phyloP scores from a whole-genome alignment of 2,329 filamentous ascomycete genomes.

The Curvularia spicifera region DNA sequence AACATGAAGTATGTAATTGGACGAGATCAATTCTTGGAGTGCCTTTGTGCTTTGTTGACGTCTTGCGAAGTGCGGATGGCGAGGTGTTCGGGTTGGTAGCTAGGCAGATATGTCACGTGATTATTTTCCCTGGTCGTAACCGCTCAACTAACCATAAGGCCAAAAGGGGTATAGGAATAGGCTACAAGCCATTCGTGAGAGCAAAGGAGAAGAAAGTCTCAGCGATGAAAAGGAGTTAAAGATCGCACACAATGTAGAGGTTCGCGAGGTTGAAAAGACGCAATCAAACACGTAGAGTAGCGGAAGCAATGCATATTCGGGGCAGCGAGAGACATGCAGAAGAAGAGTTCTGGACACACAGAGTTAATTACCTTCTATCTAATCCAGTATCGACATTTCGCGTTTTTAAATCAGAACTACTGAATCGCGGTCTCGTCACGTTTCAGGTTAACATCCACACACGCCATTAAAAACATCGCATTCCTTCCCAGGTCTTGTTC shows the following conservation, averaged over 20 bases:
- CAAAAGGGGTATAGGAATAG: no score
- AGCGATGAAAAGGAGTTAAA: neutral
- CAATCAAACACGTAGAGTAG: neutral
- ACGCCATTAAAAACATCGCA: neutral
- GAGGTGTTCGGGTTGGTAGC: neutral
- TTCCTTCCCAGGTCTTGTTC: neutral
- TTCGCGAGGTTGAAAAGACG: conserved; percentile 1
- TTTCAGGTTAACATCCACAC: neutral
- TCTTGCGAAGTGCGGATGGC: neutral
- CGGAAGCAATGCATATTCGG: no score
- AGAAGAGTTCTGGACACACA: neutral
- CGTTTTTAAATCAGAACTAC: neutral
- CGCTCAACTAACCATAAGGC: neutral
- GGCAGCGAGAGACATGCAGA: neutral
- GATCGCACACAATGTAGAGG: conserved; percentile 1
- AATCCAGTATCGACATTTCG: neutral
- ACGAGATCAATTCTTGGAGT: neutral
- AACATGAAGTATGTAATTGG: no score
- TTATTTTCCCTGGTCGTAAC: no score
- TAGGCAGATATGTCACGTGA: conserved; percentile 1
- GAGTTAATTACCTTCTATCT: neutral
- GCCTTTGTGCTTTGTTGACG: neutral
- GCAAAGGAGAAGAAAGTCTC: neutral
- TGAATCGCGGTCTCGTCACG: no score
- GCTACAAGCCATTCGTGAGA: no score